These are phyloP conservation scores for Dioszegia aurantiaca DNA, from an alignment of 768 basidiomycete genomes.

Conservation along the genomic window DNA sequence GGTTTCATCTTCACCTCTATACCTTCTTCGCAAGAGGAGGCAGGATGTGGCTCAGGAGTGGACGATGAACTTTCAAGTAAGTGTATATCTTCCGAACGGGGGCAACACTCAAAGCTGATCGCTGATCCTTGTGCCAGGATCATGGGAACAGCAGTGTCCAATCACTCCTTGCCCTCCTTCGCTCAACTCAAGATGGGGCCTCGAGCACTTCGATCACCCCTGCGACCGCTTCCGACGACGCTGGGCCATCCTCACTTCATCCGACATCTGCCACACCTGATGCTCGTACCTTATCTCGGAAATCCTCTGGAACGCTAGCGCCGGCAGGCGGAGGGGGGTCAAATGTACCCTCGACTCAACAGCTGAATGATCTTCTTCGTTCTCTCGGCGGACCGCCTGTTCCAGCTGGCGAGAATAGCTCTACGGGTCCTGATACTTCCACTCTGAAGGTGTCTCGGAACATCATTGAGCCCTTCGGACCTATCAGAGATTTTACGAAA, in stretches of 20 bases:
- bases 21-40: neutral
- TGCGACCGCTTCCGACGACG: neutral
- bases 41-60: neutral
- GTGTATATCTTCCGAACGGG: neutral
- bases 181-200: conserved; percentile 21
- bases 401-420: neutral
- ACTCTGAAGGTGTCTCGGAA: neutral
- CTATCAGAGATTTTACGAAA: conserved; percentile 7
- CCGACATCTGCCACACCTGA: no score
- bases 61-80: conserved; percentile 25
- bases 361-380: conserved; percentile 38
- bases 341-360: conserved; percentile 27
- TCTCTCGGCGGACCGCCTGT: conserved; percentile 25
- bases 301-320: no score
- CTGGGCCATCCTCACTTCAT: no score
- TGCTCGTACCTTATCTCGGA: no score
- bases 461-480: conserved; percentile 39
- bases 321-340: neutral
- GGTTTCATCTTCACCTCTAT: neutral
- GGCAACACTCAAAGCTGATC: neutral
- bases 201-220: neutral
- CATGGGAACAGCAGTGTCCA: conserved; percentile 21
- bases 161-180: conserved; percentile 23
- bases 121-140: conserved; percentile 13
- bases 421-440: neutral